Percentiles rank a stretch among this genome's conserved stretches.
These are phyloP conservation scores for Erigeron philadelphicus DNA, from an alignment of 140 eudicot species.

Conservation along the genomic window DNA sequence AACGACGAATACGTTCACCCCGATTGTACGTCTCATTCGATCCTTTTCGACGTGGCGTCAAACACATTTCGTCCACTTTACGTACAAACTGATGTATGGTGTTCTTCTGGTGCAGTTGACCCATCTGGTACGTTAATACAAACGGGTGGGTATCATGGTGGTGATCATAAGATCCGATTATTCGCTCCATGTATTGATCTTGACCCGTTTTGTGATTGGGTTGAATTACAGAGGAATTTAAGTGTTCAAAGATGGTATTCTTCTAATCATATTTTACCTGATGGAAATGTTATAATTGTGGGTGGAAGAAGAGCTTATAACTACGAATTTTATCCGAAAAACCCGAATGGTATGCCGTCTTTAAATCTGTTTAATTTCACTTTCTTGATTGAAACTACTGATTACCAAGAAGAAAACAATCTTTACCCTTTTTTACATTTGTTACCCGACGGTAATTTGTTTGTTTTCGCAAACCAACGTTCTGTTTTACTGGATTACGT, in stretches of 20 bases:
- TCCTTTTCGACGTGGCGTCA: conserved; percentile 52
- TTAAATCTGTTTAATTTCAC: conserved; percentile 27
- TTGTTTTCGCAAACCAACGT: conserved; percentile 65
- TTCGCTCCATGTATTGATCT: conserved; percentile 52
- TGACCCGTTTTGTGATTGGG: conserved; percentile 49
- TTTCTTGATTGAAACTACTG: conserved; percentile 57
- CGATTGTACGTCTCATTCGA: conserved; percentile 69
- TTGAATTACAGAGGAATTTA: conserved; percentile 43
- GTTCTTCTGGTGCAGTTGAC: conserved; percentile 61
- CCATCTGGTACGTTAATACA: conserved; percentile 60
- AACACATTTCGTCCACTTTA: conserved; percentile 57
- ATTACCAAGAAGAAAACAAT: conserved; percentile 68
- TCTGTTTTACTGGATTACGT: conserved; percentile 56
- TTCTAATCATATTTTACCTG: conserved; percentile 61
- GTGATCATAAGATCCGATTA: conserved; percentile 50
- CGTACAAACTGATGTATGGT: conserved; percentile 65
- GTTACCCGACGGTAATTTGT: conserved; percentile 68
- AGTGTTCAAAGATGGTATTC: conserved; percentile 65
- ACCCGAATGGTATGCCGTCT: neutral
- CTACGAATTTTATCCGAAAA: conserved; percentile 69
- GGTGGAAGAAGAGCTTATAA: conserved; percentile 74
- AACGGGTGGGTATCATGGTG: conserved; percentile 65
- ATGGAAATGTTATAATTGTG: conserved; percentile 66
- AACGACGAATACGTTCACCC: conserved; percentile 32
- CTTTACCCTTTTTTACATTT: conserved; percentile 76